These are phyloP conservation scores for Alternaria gansuensis DNA, from an alignment of 2,329 filamentous ascomycete genomes.

Conservation along the genomic window DNA sequence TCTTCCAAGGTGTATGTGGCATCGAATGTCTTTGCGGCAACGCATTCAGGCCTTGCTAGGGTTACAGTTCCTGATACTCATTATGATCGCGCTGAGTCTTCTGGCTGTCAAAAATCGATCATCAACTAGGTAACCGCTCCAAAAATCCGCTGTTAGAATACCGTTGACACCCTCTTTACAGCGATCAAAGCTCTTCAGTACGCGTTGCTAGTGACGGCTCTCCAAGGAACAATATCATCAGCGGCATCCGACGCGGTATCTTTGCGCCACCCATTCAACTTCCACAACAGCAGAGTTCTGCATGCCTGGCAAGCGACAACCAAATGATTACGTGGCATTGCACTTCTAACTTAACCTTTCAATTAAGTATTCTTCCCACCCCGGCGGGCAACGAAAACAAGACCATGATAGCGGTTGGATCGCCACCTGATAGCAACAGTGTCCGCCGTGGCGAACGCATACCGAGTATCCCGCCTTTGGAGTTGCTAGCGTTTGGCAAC, in stretches of 20 bases:
- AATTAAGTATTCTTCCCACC: slow-evolving; percentile 34
- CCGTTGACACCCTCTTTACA: not conserved
- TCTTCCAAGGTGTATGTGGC: slow-evolving; percentile 35
- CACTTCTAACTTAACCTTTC: slow-evolving; percentile 27
- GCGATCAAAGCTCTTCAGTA: slow-evolving; percentile 8
- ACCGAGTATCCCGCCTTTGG: slow-evolving; percentile 23
- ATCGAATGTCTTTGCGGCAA: slow-evolving; percentile 29
- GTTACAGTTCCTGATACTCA: slow-evolving; percentile 31
- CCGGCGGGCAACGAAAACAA: slow-evolving; percentile 11
- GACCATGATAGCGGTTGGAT: slow-evolving; percentile 29
- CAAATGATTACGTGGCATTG: slow-evolving; percentile 42
- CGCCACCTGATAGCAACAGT: slow-evolving; percentile 15
- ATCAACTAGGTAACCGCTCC: slow-evolving; percentile 17
- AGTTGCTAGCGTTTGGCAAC: slow-evolving; percentile 14
- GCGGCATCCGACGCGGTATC: slow-evolving; percentile 31
- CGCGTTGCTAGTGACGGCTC: slow-evolving; percentile 8
- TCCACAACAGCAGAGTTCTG: slow-evolving; percentile 38
- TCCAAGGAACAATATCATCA: slow-evolving; percentile 1
- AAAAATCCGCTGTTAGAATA: not conserved
- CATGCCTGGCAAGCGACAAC: slow-evolving; percentile 37
- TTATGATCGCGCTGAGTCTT: slow-evolving; percentile 30
- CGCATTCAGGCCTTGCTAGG: slow-evolving; percentile 35
- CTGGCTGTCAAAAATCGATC: slow-evolving; percentile 22
- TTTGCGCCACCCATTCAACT: slow-evolving; percentile 32
- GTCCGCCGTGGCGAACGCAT: slow-evolving; percentile 33